Evolutionary conservation across 1,284 basidiomycete genomes (phyloP), one percentile per base, ranked within the genome.

Genomic region (Tremellales sp.): DNA sequence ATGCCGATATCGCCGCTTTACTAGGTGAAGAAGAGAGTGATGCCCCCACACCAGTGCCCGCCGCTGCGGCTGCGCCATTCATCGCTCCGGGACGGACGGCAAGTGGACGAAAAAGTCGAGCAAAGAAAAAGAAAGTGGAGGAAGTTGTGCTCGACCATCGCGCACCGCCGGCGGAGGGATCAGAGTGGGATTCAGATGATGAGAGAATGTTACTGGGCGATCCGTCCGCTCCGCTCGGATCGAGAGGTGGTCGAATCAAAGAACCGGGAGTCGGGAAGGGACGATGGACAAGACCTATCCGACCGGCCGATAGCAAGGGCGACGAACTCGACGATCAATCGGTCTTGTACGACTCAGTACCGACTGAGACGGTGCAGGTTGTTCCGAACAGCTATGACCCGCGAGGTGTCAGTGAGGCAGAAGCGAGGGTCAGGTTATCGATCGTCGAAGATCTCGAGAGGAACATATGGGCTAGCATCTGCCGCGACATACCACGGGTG

Each of bases 391-490:
- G 57, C 11, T 49, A 61, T 31, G 68, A 70, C 49, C 64, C 64
- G 0, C 43, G 67, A 25, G 68, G 70, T 19, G 55, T 70, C 3
- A 62, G 58, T n/a, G 68, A 70, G 51, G 27, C 40, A 2, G 70
- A 72, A 42, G 70, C 70, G 22, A 52, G 51, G 24, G 57, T 67
- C 8, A 51, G 68, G n/a, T 56, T 62, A 19, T 57, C 52, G 8
- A 48, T 67, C 6, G 72, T 92, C 33, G 88, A 92, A 65, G 89
- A 92, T 61, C 78, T 87, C 2, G 89, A 91, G 73, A 80, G 82
- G 54, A 87, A 88, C 70, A 85, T 88, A 8, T 93, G 90, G 89
- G 83, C 83, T 22, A 84, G 83, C 58, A 89, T 93, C 44, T 87
- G 87, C 2, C 80, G 84, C 60, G 89, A 93, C 64, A 81, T 92